A percentile compares a stretch with the other conserved stretches of the same genome.
Evolutionary conservation across 805 yeast genomes (phyloP).

Genomic region (Candida chauliodis): DNA sequence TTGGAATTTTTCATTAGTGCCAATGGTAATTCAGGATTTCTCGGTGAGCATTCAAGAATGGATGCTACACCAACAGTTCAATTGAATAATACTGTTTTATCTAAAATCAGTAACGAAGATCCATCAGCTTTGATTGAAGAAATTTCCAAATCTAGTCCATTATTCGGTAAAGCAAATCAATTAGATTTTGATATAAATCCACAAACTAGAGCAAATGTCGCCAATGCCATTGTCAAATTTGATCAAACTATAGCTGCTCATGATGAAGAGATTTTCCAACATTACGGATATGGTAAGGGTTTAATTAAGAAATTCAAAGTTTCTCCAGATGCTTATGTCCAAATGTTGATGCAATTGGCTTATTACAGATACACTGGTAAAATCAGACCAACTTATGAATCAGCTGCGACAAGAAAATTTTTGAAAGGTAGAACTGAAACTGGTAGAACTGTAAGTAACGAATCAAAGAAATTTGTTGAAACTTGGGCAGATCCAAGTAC

Average conservation of each 20-base stretch:
- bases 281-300: conserved; percentile 81
- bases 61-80: conserved; percentile 95
- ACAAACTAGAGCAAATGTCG: conserved; percentile 47
- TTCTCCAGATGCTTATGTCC: conserved; percentile 93
- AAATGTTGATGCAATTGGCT: conserved; percentile 87
- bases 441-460: conserved; percentile 77
- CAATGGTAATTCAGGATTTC: conserved; percentile 86
- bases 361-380: conserved; percentile 79
- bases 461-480: conserved; percentile 65
- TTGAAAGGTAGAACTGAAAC: conserved; percentile 93
- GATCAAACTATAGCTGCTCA: conserved; percentile 56
- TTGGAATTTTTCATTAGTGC: conserved; percentile 76
- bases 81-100: conserved; percentile 71
- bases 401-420: conserved; percentile 89
- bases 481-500: conserved; percentile 63
- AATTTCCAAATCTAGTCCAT: conserved; percentile 14
- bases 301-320: conserved; percentile 78
- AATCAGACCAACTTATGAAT: conserved; percentile 88
- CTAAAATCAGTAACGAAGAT: conserved; percentile 46
- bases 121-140: conserved; percentile 28
- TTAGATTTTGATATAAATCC: conserved; percentile 61
- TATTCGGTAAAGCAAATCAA: conserved; percentile 11
- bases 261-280: conserved; percentile 75
- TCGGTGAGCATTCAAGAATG: conserved; percentile 97
- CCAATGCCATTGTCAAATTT: conserved; percentile 55